A percentile compares a stretch with the other conserved stretches of the same genome.
phyloP scores from a whole-genome alignment of 768 basidiomycete species.

The Mycena olivaceomarginata region DNA sequence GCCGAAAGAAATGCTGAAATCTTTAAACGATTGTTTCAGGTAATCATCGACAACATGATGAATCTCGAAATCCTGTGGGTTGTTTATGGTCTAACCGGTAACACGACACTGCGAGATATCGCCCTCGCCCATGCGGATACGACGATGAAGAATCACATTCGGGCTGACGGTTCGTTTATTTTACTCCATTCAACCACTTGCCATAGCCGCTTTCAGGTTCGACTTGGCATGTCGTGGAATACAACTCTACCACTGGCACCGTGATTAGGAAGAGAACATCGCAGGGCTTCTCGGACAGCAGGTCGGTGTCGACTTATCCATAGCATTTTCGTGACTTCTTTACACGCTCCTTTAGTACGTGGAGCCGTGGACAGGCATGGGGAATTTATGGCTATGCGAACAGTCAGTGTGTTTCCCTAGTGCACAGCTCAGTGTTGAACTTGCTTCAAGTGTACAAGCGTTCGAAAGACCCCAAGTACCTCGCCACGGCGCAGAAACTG shows the following conservation, averaged over 20 bases:
- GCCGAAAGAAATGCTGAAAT: not conserved
- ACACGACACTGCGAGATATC: conserved; percentile 74
- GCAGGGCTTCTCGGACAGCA: conserved; percentile 77
- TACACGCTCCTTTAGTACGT: conserved; percentile 67
- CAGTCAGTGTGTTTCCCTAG: conserved; percentile 63
- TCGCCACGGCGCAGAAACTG: conserved; percentile 75
- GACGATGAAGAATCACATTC: conserved; percentile 80
- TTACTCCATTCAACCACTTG: not conserved
- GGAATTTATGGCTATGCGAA: conserved; percentile 79
- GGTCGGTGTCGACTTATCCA: conserved; percentile 46
- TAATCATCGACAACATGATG: conserved; percentile 91
- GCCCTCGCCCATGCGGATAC: conserved; percentile 80
- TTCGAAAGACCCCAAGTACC: conserved; percentile 70
- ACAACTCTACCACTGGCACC: conserved; percentile 77
- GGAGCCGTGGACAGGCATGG: conserved; percentile 85
- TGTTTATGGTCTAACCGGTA: conserved; percentile 75
- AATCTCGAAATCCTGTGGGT: conserved; percentile 82
- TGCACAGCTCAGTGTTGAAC: not conserved
- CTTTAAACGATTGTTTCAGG: conserved; percentile 54
- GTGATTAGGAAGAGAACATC: conserved; percentile 75
- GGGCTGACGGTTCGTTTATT: conserved; percentile 70
- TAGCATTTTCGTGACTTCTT: not conserved
- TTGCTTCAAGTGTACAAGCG: conserved; percentile 72
- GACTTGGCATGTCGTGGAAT: conserved; percentile 80
- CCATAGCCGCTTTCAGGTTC: conserved; percentile 56